A percentile compares a stretch with the other conserved stretches of the same genome.
These are phyloP conservation scores for Tilletia indica DNA, from an alignment of 1,284 basidiomycete genomes.

Conservation along the genomic window DNA sequence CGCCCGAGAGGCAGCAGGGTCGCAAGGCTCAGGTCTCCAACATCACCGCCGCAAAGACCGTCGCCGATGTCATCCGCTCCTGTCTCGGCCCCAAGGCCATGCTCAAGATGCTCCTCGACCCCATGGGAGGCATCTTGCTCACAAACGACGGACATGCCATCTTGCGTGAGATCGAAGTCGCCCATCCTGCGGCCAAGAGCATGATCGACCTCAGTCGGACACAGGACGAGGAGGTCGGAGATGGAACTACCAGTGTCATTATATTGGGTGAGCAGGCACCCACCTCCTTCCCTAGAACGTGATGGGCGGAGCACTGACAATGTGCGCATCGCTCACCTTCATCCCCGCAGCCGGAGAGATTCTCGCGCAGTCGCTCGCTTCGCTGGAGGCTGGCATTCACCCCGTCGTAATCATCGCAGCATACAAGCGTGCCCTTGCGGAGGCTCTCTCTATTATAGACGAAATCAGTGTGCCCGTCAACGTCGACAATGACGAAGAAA, in stretches of 20 bases:
- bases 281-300: not conserved
- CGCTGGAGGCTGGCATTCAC: constrained; percentile 93
- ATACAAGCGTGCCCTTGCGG: constrained; percentile 90
- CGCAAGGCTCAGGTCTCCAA: constrained; percentile 95
- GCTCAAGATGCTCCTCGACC: constrained; percentile 98
- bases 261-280: constrained; percentile 71
- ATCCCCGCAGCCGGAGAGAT: constrained; percentile 81
- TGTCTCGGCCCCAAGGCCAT: constrained; percentile 96
- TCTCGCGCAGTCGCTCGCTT: constrained; percentile 86
- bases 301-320: not conserved
- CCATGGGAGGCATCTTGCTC: constrained; percentile 58
- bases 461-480: constrained; percentile 87
- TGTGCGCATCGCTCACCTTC: not conserved
- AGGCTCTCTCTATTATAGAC: constrained; percentile 83
- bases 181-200: constrained; percentile 96
- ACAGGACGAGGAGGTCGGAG: constrained; percentile 97
- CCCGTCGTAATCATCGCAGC: constrained; percentile 98
- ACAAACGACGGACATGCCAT: constrained; percentile 99
- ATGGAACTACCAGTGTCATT: constrained; percentile 96
- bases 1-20: constrained; percentile 86
- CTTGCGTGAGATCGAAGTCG: constrained; percentile 93
- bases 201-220: constrained; percentile 98
- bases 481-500: constrained; percentile 78
- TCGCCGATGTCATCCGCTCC: constrained; percentile 97
- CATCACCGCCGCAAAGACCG: constrained; percentile 97